Evolutionary conservation across 306 rosid species (phyloP).

Genomic region (Dryas alaskensis): DNA sequence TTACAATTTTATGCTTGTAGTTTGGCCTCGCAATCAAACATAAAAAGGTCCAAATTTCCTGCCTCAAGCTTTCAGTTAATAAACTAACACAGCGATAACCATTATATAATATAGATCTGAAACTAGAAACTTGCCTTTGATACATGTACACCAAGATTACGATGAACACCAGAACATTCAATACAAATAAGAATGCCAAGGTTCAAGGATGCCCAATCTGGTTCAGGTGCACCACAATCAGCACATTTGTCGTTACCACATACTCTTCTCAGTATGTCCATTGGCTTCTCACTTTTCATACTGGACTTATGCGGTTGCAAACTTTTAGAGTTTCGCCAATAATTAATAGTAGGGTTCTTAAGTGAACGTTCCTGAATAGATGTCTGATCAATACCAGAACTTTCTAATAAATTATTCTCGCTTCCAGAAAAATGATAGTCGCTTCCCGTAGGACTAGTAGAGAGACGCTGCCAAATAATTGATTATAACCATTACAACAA

Average conservation of each 20-base stretch:
- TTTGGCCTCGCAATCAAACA: not conserved
- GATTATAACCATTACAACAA: conserved; percentile 24
- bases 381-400: conserved; percentile 28
- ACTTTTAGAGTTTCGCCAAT: conserved; percentile 46
- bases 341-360: conserved; percentile 26
- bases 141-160: conserved; percentile 87
- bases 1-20: not conserved
- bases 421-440: conserved; percentile 23
- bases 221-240: conserved; percentile 84
- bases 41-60: not conserved
- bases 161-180: conserved; percentile 84
- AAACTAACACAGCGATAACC: not conserved
- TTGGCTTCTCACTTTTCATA: conserved; percentile 52
- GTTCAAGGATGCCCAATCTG: conserved; percentile 89
- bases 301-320: conserved; percentile 34
- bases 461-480: conserved; percentile 48
- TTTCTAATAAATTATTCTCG: conserved; percentile 28
- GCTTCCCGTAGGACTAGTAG: conserved; percentile 33
- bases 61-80: not conserved
- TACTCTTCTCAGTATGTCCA: conserved; percentile 67
- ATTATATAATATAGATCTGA: not conserved
- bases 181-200: conserved; percentile 80
- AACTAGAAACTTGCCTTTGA: conserved; percentile 60
- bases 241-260: conserved; percentile 82
- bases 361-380: conserved; percentile 31